A percentile compares a stretch with the other conserved stretches of the same genome.
Conservation (phyloP, 2,329 filamentous ascomycete genomes). For the Neofusicoccum laricinum region DNA sequence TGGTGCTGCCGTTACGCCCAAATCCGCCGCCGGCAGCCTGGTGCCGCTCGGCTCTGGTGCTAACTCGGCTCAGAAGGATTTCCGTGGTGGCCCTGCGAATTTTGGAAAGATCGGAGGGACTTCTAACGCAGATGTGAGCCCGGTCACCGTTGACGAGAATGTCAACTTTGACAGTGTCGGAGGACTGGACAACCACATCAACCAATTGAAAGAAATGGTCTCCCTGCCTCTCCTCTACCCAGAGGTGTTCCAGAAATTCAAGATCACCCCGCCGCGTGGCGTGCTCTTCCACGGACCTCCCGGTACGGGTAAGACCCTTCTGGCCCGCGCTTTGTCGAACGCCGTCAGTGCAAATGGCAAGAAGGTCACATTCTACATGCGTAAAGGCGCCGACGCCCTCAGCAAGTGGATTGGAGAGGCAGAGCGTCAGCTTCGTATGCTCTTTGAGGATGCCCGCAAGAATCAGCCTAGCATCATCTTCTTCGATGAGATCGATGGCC, state of each 20-base stretch:
- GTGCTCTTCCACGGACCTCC: conserved; percentile 96
- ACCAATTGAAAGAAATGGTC: conserved; percentile 98
- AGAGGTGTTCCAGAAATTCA: conserved; percentile 86
- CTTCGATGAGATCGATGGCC: conserved; percentile 97
- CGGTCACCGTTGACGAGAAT: conserved; percentile 85
- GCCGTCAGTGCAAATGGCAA: conserved; percentile 83
- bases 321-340: conserved; percentile 88
- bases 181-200: conserved; percentile 88
- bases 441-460: conserved; percentile 94
- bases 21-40: conserved; percentile 30
- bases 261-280: conserved; percentile 89
- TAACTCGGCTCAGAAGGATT: conserved; percentile 41
- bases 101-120: conserved; percentile 94
- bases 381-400: conserved; percentile 93
- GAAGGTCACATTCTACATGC: conserved; percentile 99
- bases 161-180: conserved; percentile 95
- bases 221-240: conserved; percentile 90
- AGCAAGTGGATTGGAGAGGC: conserved; percentile 99
- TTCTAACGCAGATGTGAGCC: conserved; percentile 87
- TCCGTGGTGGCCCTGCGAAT: conserved; percentile 68
- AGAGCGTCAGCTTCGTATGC: conserved; percentile 84
- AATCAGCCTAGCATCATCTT: conserved; percentile 99
- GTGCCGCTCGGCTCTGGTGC: conserved; percentile 56
- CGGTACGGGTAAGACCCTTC: conserved; percentile 95
- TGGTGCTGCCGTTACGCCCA: neutral